A percentile compares a stretch with the other conserved stretches of the same genome.
Evolutionary conservation across 306 rosid species (phyloP).

Genomic region (Vicia faba): DNA sequence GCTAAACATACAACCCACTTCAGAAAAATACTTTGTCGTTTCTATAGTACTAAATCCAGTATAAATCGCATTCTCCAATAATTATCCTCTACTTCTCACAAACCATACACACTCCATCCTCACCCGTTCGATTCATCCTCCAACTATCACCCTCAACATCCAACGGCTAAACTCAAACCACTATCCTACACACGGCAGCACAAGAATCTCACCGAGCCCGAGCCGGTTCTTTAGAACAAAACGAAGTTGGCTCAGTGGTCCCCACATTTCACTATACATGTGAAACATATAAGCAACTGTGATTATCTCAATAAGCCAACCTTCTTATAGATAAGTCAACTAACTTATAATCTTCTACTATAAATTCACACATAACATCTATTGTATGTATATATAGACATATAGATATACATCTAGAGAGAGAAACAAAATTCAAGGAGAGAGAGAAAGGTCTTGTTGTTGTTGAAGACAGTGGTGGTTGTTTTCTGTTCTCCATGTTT

Average conservation of each 20-base stretch:
- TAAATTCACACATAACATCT: slow-evolving; percentile 49
- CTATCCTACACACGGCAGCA: background rate
- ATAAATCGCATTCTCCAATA: slow-evolving; percentile 35
- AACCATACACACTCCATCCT: background rate
- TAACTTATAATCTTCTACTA: slow-evolving; percentile 26
- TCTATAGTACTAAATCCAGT: slow-evolving; percentile 41
- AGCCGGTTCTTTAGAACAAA: background rate
- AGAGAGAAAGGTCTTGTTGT: slow-evolving; percentile 40
- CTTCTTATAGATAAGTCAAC: fast-evolving
- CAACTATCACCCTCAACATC: background rate
- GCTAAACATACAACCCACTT: slow-evolving; percentile 28
- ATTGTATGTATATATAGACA: background rate
- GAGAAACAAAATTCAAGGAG: slow-evolving; percentile 39
- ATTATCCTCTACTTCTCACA: slow-evolving; percentile 27
- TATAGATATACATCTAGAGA: slow-evolving; percentile 7
- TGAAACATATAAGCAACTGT: fast-evolving
- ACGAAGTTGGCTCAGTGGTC: slow-evolving; percentile 52
- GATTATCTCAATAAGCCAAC: background rate
- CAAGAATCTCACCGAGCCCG: slow-evolving; percentile 36
- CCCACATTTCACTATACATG: slow-evolving; percentile 27
- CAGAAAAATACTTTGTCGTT: slow-evolving; percentile 56
- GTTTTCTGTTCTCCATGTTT: slow-evolving; percentile 44
- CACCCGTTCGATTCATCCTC: slow-evolving; percentile 29
- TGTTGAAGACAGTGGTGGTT: slow-evolving; percentile 23
- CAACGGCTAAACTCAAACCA: background rate